Evolutionary conservation across 2,329 filamentous ascomycete genomes (phyloP), one percentile per base, ranked within the genome.

Genomic region (Xylariaceae sp.): DNA sequence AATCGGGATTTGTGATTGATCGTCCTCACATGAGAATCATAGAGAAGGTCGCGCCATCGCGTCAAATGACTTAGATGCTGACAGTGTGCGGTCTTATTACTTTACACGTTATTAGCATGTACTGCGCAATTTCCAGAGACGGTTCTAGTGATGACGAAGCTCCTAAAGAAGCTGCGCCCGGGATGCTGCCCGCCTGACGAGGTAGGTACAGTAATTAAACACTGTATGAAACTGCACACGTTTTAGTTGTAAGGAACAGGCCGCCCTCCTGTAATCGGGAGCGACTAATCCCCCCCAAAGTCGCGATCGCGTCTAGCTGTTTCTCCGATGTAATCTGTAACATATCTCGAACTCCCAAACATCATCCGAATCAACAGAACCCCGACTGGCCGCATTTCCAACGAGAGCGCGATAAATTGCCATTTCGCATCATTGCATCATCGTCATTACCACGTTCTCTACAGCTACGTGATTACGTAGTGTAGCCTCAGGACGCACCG

Each of bases 221-320:
- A 37, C 35, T 11, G 35, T 37, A 11, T 11, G 19, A 7, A 11
- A 11, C 35, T 9, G 35, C 32, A 8, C 19, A 19, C 19, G 19
- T 19, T 19, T 19, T 19, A 19, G 8, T 37, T 11, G 8, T 37
- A 37, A 52, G 35, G 26, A 19, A 19, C 19, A 19, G 19, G 19
- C 19, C 26, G 19, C 26, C 29, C 9, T 45, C 44, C 44, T 47
- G 32, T 42, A 32, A 32, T 29, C 43, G 43, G 29, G 47, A 50
- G 49, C n/a, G 30, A 31, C 54, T 57, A 55, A 37, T 37, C 51
- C 31, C 57, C 57, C 47, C 19, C 19, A 19, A 53, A 60, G 58
- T 58, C 60, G 60, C 60, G 60, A 62, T 60, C 60, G 60, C 60
- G 60, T 60, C 53, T 53, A 31, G 50, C 31, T 30, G 50, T 4